These are phyloP conservation scores for Colletotrichum eremochloae DNA, from an alignment of 2,329 filamentous ascomycete species.

Conservation along the genomic window DNA sequence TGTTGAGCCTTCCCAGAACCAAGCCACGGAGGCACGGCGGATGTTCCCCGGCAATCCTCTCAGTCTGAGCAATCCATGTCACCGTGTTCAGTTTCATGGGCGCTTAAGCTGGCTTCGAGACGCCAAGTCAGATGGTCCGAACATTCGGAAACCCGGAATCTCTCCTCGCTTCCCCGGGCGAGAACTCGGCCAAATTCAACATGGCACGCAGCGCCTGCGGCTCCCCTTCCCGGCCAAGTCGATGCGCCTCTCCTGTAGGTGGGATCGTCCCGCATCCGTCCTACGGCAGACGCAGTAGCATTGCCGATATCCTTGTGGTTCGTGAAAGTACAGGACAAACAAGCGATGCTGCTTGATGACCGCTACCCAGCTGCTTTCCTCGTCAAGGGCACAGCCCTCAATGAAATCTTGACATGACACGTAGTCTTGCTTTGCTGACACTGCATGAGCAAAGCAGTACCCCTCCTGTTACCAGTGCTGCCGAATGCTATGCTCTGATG, in stretches of 20 bases:
- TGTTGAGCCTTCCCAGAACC: not conserved
- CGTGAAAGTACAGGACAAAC: not conserved
- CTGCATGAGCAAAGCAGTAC: not conserved
- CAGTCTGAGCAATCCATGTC: constrained; percentile 33
- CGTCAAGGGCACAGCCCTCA: not conserved
- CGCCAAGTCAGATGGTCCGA: constrained; percentile 38
- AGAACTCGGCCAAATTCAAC: constrained; percentile 35
- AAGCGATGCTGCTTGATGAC: not conserved
- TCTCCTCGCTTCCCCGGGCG: constrained; percentile 32
- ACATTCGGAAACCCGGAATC: constrained; percentile 37
- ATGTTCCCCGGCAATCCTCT: constrained; percentile 34
- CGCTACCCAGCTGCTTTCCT: not conserved
- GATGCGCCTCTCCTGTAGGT: not conserved
- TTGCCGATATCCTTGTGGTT: not conserved
- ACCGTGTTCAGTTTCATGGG: constrained; percentile 27
- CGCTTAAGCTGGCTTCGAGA: constrained; percentile 18
- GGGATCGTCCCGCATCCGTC: constrained; percentile 5
- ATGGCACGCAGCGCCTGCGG: constrained; percentile 23
- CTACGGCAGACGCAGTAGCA: constrained; percentile 3
- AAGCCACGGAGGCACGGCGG: constrained; percentile 23
- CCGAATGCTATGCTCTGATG: constrained; percentile 11
- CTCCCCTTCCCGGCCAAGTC: constrained; percentile 34
- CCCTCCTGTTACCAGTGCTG: not conserved
- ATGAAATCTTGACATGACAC: not conserved
- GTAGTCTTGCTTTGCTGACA: not conserved